Evolutionary conservation across 2,329 filamentous ascomycete genomes (phyloP), one percentile per base, ranked within the genome.

Genomic region (Neofusicoccum sp.): DNA sequence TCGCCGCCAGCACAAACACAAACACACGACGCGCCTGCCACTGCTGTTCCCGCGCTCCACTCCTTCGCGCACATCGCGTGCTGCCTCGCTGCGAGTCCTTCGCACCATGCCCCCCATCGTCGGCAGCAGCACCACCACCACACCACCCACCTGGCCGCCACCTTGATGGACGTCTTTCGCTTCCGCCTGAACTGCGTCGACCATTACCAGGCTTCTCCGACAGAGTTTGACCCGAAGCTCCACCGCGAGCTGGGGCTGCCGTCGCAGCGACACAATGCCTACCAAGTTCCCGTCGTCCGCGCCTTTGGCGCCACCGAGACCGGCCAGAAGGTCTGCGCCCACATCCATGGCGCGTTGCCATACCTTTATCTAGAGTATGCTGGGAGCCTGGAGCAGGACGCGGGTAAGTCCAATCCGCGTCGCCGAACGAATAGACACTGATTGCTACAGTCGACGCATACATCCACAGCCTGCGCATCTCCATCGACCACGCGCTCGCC

Each of bases 111-210:
- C 20, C 33, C 26, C 20, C n/a, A 8, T 12, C 16, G 26, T 54
- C 24, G 14, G 16, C 49, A n/a, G 3, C n/a, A 14, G 3, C 16
- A 28, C 26, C 16, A 4, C 11, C 51, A 33, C n/a, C 16, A 30
- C 24, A 43, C 16, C 45, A 34, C n/a, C 12, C 36, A 38, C 26
- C 24, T 33, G 57, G 57, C 34, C 36, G 30, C 41, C 9, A 41
- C 58, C 67, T 66, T 67, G 69, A 87, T 87, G 88, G 88, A 91
- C 70, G 81, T 85, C 67, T 98, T 99, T 78, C 89, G 90, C 68
- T 87, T 99, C 72, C 89, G 93, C 68, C 81, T 99, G 71, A 97
- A 99, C 74, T 96, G 91, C 79, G 88, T 99, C 78, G 95, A 99
- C 76, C 88, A 95, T 74, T 99, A 98, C 75, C 92, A 96, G 77